Evolutionary conservation across 2,329 filamentous ascomycete species (phyloP).

Genomic region (Xylaria sp.): DNA sequence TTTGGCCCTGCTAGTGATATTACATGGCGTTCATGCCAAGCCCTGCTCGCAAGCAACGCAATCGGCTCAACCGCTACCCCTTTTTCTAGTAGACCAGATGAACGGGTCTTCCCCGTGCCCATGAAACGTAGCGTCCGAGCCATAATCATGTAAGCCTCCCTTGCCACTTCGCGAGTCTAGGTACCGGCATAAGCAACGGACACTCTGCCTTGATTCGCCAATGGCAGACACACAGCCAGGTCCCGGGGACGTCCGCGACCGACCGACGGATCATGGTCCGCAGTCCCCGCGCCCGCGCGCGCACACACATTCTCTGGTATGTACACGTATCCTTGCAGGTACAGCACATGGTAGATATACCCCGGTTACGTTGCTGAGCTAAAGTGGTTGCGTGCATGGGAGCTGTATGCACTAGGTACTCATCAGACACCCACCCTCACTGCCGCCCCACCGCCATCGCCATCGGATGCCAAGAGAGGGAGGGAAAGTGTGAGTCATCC

Average conservation of each 20-base stretch:
- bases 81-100: no score
- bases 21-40: no score
- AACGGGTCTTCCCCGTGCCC: background rate
- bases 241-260: conserved; percentile 6
- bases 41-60: background rate
- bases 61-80: background rate
- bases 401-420: background rate
- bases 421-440: background rate
- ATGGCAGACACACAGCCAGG: conserved; percentile 18
- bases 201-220: conserved; percentile 19
- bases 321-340: background rate
- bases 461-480: background rate
- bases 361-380: conserved; percentile 8
- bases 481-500: conserved; percentile 24
- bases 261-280: background rate
- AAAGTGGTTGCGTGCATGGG: conserved; percentile 25
- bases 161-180: background rate
- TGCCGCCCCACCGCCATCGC: background rate
- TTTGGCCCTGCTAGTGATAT: background rate
- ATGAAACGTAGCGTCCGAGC: background rate
- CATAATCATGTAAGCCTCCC: background rate
- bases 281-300: no score
- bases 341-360: conserved; percentile 3
- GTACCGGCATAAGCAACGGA: background rate
- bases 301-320: background rate